These are phyloP conservation scores for Syncephalastrum contaminatum DNA, from an alignment of 371 early-diverging fungal species.

Conservation along the genomic window DNA sequence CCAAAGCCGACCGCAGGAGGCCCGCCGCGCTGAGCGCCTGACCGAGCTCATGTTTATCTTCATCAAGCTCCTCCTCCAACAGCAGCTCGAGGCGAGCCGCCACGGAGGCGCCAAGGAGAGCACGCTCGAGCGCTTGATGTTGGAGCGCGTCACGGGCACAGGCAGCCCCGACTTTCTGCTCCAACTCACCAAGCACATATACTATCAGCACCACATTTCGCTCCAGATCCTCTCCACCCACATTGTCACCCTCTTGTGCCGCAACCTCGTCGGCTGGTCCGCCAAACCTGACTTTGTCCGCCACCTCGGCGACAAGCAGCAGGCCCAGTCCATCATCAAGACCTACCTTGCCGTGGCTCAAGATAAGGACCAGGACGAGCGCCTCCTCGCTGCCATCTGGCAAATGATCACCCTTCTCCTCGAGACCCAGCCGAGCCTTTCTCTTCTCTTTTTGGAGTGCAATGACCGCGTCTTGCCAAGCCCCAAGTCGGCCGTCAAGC, in stretches of 20 bases:
- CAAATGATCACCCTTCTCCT: constrained; percentile 36
- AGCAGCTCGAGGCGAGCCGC: constrained; percentile 24
- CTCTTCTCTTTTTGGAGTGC: constrained; percentile 47
- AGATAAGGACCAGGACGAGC: constrained; percentile 29
- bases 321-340: constrained; percentile 35
- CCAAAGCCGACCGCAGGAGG: constrained; percentile 26
- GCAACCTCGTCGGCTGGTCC: constrained; percentile 29
- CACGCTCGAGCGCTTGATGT: constrained; percentile 15
- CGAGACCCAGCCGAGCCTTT: constrained; percentile 45
- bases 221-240: constrained; percentile 36
- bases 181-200: constrained; percentile 32
- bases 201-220: constrained; percentile 28
- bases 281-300: constrained; percentile 37
- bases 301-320: constrained; percentile 40
- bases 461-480: constrained; percentile 52
- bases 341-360: constrained; percentile 35
- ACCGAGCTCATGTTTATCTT: constrained; percentile 36
- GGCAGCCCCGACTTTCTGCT: constrained; percentile 35
- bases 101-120: constrained; percentile 15
- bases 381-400: constrained; percentile 38
- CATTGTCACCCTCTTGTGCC: constrained; percentile 33
- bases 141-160: constrained; percentile 20
- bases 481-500: constrained; percentile 47
- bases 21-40: constrained; percentile 27
- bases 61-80: constrained; percentile 33